Evolutionary conservation across 805 yeast genomes (phyloP), one percentile per base, ranked within the genome.

Genomic region (Starmerella roubikii): DNA sequence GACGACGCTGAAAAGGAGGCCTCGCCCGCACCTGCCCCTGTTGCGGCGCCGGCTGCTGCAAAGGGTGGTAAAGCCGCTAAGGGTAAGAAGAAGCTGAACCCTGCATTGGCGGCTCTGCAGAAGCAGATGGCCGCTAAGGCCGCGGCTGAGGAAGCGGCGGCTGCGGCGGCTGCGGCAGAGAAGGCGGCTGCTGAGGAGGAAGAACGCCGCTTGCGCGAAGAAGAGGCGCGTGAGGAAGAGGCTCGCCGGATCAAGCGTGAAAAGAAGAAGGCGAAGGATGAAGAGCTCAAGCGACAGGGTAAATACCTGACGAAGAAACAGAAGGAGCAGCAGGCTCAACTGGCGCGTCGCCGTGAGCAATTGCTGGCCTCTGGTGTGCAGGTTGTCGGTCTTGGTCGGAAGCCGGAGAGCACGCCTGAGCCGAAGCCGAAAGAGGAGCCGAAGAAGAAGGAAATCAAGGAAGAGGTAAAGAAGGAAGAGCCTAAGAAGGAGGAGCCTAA

Each of bases 241-340:
- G 76, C 69, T 37, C 65, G 65, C 37, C 49, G 51, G n/a, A 62
- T 62, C 40, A 88, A 81, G 72, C 83, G 76, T 54, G 98, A 91
- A 61, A 81, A 74, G 58, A 96, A 88, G 54, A 79, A 71, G 62
- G 70, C 71, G 43, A 85, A 80, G 68, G 78, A 73, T 50, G 98
- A 91, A 54, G 88, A 83, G 64, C 74, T 91, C 59, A 83, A 82
- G 64, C 91, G 95, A 26, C 96, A 88, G 63, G 99, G 99, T 55
- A 91, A 91, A 58, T 75, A 78, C 39, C 65, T 91, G 56, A 81
- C 95, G 43, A 91, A 83, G 67, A 88, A 86, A 58, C 98, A 91
- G 68, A 84, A 81, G 63, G 94, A 85, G 61, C 94, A 85, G 58
- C 81, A 82, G 65, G 82, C 76, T 38, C 61, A 76, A 30, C 72